Evolutionary conservation across 2,329 filamentous ascomycete genomes (phyloP), one percentile per base, ranked within the genome.

Genomic region (Aspergillus sp.): DNA sequence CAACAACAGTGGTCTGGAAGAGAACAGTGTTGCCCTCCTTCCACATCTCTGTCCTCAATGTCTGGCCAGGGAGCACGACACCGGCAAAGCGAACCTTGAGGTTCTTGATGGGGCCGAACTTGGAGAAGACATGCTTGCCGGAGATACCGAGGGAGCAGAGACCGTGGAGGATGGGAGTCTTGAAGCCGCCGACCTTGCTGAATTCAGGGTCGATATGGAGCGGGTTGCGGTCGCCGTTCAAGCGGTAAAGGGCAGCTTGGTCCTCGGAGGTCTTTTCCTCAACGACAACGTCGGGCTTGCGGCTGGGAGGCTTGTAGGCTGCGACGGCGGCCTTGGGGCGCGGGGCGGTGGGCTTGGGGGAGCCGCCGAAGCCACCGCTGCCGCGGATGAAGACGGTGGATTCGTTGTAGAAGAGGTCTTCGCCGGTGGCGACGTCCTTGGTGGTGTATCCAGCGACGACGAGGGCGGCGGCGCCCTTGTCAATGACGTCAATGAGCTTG

Each of bases 361-460:
- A 85, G 8, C 95, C 95, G 59, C 90, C 93, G 72, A 98, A 98
- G 59, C 93, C 93, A 67, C 95, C 95, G 61, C 89, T 90, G 53
- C 94, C 94, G 61, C 94, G 89, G 67, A 99, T 87, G 83, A 99
- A 97, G 68, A 93, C 87, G n/a, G 91, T 94, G 66, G 87, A 87
- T 79, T 99, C 95, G 80, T 97, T 98, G 84, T 98, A 98, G 82
- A 98, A 98, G 66, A 99, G 81, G 62, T 96, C 91, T 76, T 96
- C 91, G 69, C 92, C 92, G 0, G 89, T 95, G 68, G 87, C 89
- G 62, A 91, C 92, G 75, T 97, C 88, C 76, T 92, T 88, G 50
- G 95, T 98, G 38, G 89, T 91, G 69, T 89, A 89, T 66, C 91
- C 92, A 22, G 85, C 88, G 72, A 93, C 90, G 59, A 96, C 87